A percentile compares a stretch with the other conserved stretches of the same genome.
Conservation (phyloP, 1,139 yeast species). For the Oligophagozyma castellii region DNA sequence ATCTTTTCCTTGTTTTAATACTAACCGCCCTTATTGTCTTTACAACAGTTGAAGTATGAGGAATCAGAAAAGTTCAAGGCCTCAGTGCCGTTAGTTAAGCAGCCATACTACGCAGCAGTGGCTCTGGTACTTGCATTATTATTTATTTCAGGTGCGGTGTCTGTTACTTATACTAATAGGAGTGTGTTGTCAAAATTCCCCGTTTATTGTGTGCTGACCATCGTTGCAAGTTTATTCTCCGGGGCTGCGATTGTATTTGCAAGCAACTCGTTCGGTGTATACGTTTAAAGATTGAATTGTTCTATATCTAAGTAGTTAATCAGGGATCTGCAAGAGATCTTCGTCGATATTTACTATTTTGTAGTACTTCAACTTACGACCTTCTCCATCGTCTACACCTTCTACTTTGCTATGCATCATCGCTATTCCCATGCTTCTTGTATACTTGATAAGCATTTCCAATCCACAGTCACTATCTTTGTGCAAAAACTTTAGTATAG, state of each 20-base stretch:
- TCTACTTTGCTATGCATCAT: slow-evolving; percentile 10
- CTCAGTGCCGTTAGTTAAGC: slow-evolving; percentile 12
- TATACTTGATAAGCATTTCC: slow-evolving; percentile 19
- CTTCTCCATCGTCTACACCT: slow-evolving; percentile 4
- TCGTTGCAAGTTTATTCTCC: slow-evolving; percentile 15
- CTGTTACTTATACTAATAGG: slow-evolving; percentile 9
- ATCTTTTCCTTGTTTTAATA: not conserved
- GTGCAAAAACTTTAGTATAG: slow-evolving; percentile 14
- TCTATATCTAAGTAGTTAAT: not conserved
- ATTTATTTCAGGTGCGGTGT: slow-evolving; percentile 11
- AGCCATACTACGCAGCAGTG: slow-evolving; percentile 15
- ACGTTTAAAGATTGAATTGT: slow-evolving; percentile 8
- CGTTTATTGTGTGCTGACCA: slow-evolving; percentile 9
- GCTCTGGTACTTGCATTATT: slow-evolving; percentile 12
- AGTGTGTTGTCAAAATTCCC: slow-evolving; percentile 9
- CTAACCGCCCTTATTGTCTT: slow-evolving; percentile 1
- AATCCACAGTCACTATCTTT: slow-evolving; percentile 19
- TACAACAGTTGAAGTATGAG: slow-evolving; percentile 11
- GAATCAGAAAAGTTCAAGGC: slow-evolving; percentile 7
- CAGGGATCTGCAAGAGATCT: slow-evolving; percentile 11
- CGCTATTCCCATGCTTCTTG: slow-evolving; percentile 21
- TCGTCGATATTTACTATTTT: slow-evolving; percentile 21
- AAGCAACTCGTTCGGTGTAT: slow-evolving; percentile 22
- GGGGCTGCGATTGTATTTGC: slow-evolving; percentile 19
- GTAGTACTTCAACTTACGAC: slow-evolving; percentile 7